Percentiles rank a stretch among this genome's conserved stretches.
Evolutionary conservation across 2,329 filamentous ascomycete genomes (phyloP).

Genomic region (Allantophomopsis cytisporea): DNA sequence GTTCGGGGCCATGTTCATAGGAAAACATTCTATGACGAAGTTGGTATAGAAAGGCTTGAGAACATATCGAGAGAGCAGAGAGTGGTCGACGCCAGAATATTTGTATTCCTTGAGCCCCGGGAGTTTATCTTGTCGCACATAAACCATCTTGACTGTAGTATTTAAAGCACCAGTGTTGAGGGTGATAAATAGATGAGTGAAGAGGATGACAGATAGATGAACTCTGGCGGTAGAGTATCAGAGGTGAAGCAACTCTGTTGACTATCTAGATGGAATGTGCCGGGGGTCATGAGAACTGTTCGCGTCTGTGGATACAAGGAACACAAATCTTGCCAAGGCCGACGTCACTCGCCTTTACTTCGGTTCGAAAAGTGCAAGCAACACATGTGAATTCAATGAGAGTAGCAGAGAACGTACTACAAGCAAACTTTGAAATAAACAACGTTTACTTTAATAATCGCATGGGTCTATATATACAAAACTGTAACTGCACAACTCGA

Average conservation of each 20-base stretch:
- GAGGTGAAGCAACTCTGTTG: too few relatives aligned
- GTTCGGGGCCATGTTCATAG: slow-evolving; percentile 85
- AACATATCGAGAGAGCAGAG: slow-evolving; percentile 79
- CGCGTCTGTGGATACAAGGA: too few relatives aligned
- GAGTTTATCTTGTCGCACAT: slow-evolving; percentile 85
- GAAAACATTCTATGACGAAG: slow-evolving; percentile 87
- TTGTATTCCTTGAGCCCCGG: slow-evolving; percentile 87
- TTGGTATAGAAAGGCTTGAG: slow-evolving; percentile 97
- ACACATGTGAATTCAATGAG: too few relatives aligned
- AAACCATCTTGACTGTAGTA: slow-evolving; percentile 58
- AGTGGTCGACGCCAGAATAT: slow-evolving; percentile 86
- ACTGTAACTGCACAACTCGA: too few relatives aligned
- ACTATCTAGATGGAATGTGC: too few relatives aligned
- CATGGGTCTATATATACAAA: too few relatives aligned
- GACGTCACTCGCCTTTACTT: not conserved
- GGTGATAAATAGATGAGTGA: not conserved
- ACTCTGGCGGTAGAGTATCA: not conserved
- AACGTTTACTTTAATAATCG: too few relatives aligned
- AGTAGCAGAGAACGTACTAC: too few relatives aligned
- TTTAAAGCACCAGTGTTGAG: not conserved
- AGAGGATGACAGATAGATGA: not conserved
- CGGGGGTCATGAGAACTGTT: too few relatives aligned
- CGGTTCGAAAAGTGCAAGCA: too few relatives aligned
- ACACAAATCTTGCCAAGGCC: too few relatives aligned
- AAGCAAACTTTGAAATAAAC: too few relatives aligned